Base-by-base conservation (phyloP, 106 monocot species). In the Xerophyta viscosa region DNA sequence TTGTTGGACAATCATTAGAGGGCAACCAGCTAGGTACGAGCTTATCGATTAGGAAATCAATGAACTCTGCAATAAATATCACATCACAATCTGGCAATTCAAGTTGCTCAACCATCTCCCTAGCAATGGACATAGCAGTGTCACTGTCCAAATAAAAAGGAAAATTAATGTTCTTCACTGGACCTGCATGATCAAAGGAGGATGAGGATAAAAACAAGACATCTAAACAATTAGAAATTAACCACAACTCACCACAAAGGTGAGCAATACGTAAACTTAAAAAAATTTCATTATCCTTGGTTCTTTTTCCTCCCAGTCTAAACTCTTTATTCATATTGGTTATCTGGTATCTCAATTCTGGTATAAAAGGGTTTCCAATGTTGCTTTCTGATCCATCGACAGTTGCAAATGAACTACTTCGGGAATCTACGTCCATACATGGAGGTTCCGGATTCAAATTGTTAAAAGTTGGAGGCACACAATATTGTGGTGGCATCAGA, bases 81-180 rank as follows among this genome's bases (percentile, higher is more conserved):
- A 80, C 85, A 63, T 86, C 80, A 63, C 66, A 54, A 47, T 80
- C 62, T 20, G 79, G 37, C 20, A 80, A 49, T 0, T 80, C 69
- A 15, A 80, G 43, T 12, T 76, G 65, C 41, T 76, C 79, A 7
- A 69, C 76, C 85, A 86, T 80, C 72, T 86, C 85, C 24, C 42
- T 13, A 42, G 76, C 76, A 43, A 86, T 66, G 22, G 79, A 56
- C 13, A 73, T 48, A 37, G 80, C 63, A 1, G 85, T 86, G 55
- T 86, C 85, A 53, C 72, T 60, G 44, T 73, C 69, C 51, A 80
- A 52, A 57, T 66, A 72, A 52, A 86, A 86, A 17, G 46, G 21
- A 60, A 86, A 86, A 58, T 86, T 63, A 27, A 80, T 68, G 29
- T 57, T 68, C 27, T 37, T 66, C 24, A 37, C 72, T 24, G 13